phyloP scores from a whole-genome alignment of 352 stramenopile genomes.

The Phytophthora aleatoria region DNA sequence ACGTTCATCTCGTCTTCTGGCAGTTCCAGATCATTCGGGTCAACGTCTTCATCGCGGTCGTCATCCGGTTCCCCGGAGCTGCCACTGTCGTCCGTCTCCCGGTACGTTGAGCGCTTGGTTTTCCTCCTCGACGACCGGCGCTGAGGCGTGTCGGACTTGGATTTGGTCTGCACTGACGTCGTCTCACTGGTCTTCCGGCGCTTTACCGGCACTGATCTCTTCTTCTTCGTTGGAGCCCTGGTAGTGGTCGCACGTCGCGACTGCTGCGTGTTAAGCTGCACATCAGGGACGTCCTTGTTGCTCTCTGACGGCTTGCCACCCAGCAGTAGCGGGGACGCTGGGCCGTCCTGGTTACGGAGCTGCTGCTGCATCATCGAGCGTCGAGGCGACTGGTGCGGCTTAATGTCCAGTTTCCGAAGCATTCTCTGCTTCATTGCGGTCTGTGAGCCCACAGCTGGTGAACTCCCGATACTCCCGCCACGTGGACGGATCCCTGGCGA shows the following conservation, averaged over 20 bases:
- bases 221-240: conserved; percentile 25
- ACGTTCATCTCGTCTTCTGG: conserved; percentile 44
- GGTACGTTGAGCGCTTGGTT: conserved; percentile 56
- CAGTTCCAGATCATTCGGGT: conserved; percentile 51
- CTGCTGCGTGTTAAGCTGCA: conserved; percentile 27
- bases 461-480: conserved; percentile 23
- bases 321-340: conserved; percentile 39
- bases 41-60: conserved; percentile 44
- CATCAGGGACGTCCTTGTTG: conserved; percentile 26
- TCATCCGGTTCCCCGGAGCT: conserved; percentile 46
- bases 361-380: conserved; percentile 57
- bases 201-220: conserved; percentile 22
- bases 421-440: conserved; percentile 44
- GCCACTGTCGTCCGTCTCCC: conserved; percentile 32
- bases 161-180: conserved; percentile 8
- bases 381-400: conserved; percentile 74
- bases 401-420: conserved; percentile 72
- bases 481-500: conserved; percentile 24
- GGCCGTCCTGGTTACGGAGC: conserved; percentile 16
- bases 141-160: conserved; percentile 7
- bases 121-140: conserved; percentile 44
- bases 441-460: conserved; percentile 15
- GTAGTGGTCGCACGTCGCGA: conserved; percentile 32
- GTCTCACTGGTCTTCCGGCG: conserved; percentile 29
- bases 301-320: conserved; percentile 25